Percentiles rank a stretch among this genome's conserved stretches.
These are phyloP conservation scores for Coffea humblotiana DNA, from an alignment of 305 asterid species.

Conservation along the genomic window DNA sequence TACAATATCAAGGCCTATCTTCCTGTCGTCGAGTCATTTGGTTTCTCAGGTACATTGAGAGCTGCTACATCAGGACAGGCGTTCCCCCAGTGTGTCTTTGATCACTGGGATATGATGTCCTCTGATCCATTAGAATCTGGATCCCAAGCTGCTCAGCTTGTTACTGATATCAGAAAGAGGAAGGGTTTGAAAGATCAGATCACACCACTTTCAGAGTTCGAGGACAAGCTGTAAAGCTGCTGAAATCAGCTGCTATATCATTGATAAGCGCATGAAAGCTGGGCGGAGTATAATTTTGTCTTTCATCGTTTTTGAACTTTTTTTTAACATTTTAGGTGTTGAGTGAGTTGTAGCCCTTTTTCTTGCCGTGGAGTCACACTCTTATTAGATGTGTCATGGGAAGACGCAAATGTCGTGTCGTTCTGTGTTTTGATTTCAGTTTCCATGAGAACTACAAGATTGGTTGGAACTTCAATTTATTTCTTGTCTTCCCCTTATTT, in stretches of 20 bases:
- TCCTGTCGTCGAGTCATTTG: slow-evolving; percentile 66
- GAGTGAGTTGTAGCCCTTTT: slow-evolving; percentile 11
- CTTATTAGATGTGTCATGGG: background rate
- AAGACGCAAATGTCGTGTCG: slow-evolving; percentile 1
- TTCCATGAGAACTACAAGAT: slow-evolving; percentile 10
- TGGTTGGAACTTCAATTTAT: background rate
- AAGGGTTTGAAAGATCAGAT: slow-evolving; percentile 75
- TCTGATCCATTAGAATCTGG: slow-evolving; percentile 62
- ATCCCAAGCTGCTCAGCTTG: slow-evolving; percentile 48
- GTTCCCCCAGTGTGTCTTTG: slow-evolving; percentile 65
- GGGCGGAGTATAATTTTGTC: slow-evolving; percentile 28
- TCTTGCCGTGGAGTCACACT: background rate
- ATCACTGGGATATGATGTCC: slow-evolving; percentile 72
- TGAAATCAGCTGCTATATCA: background rate
- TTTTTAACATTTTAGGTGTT: slow-evolving; percentile 7
- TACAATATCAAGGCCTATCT: slow-evolving; percentile 75
- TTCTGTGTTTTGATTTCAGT: slow-evolving; percentile 9
- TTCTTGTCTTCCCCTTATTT: background rate
- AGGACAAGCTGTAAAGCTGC: slow-evolving; percentile 57
- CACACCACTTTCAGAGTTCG: slow-evolving; percentile 61
- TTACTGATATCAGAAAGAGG: slow-evolving; percentile 56
- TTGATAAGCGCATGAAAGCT: slow-evolving; percentile 6
- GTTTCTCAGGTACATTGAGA: slow-evolving; percentile 55
- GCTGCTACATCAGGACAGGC: slow-evolving; percentile 74
- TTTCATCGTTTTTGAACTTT: background rate